Evolutionary conservation across 305 asterid genomes (phyloP).

Genomic region (Rubia tinctorum): DNA sequence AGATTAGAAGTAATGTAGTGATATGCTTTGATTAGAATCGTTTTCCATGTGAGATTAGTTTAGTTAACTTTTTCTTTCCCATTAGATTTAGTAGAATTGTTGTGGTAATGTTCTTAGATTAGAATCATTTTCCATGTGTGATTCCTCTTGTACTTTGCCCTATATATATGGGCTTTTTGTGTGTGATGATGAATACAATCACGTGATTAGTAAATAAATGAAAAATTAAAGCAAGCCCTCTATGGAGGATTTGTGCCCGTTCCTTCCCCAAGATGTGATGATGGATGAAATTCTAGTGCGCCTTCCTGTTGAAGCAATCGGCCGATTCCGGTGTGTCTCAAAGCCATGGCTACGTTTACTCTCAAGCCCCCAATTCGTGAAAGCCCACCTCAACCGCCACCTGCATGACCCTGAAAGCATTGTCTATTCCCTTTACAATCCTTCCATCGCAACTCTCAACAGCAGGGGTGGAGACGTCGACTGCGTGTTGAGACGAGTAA

Average conservation of each 20-base stretch:
- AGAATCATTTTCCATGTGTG: too few species aligned
- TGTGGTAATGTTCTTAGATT: too few species aligned
- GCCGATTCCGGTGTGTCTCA: conserved; percentile 38
- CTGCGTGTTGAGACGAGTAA: background rate
- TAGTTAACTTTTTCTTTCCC: too few species aligned
- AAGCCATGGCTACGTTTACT: conserved; percentile 32
- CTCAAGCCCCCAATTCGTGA: conserved; percentile 27
- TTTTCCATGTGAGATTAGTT: too few species aligned
- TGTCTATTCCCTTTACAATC: background rate
- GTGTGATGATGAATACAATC: too few species aligned
- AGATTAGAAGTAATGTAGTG: too few species aligned
- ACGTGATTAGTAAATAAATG: too few species aligned
- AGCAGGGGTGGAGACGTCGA: background rate
- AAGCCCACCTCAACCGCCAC: conserved; percentile 19
- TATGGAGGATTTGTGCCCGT: background rate
- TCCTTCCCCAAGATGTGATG: conserved; percentile 32
- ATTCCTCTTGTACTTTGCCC: too few species aligned
- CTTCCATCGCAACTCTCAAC: background rate
- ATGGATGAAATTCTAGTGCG: conserved; percentile 29
- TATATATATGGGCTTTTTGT: too few species aligned
- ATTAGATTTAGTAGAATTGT: too few species aligned
- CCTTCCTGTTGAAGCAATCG: conserved; percentile 39
- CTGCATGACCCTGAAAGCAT: background rate
- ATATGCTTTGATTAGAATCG: too few species aligned
- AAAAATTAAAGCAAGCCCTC: background rate